A percentile compares a stretch with the other conserved stretches of the same genome.
These are phyloP conservation scores for Fusarium decemcellulare DNA, from an alignment of 2,329 filamentous ascomycete genomes.

Conservation along the genomic window DNA sequence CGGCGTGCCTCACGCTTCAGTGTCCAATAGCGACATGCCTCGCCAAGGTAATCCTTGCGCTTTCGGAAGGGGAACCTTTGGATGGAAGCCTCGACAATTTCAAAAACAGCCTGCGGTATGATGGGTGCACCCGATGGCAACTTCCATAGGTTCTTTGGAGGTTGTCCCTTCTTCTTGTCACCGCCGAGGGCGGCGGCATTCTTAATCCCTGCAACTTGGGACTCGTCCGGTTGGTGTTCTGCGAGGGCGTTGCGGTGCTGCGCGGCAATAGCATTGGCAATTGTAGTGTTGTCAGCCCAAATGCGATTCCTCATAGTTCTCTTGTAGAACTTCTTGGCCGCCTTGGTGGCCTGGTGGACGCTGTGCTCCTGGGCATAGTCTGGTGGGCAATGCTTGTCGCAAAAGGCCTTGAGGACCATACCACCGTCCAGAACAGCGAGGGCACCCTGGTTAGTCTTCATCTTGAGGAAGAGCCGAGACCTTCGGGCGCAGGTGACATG, in stretches of 20 bases:
- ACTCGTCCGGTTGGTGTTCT: slow-evolving; percentile 83
- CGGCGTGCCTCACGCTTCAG: slow-evolving; percentile 93
- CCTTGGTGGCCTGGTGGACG: slow-evolving; percentile 83
- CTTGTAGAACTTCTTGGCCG: slow-evolving; percentile 91
- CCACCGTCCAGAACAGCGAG: slow-evolving; percentile 83
- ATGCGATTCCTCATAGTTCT: slow-evolving; percentile 88
- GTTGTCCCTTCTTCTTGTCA: slow-evolving; percentile 77
- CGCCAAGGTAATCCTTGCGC: slow-evolving; percentile 91
- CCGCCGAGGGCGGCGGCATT: slow-evolving; percentile 81
- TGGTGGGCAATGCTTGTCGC: slow-evolving; percentile 91
- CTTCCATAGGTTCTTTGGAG: slow-evolving; percentile 76
- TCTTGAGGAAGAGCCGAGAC: slow-evolving; percentile 90
- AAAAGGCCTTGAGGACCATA: slow-evolving; percentile 92
- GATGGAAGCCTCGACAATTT: slow-evolving; percentile 87
- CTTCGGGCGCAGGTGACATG: slow-evolving; percentile 96
- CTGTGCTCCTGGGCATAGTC: slow-evolving; percentile 92
- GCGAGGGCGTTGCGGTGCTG: slow-evolving; percentile 74
- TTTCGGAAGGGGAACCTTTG: slow-evolving; percentile 85
- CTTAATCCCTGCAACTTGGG: slow-evolving; percentile 87
- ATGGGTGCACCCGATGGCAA: slow-evolving; percentile 95
- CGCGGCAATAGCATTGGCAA: slow-evolving; percentile 85
- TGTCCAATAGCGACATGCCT: slow-evolving; percentile 98
- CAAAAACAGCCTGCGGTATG: slow-evolving; percentile 89
- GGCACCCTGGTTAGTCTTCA: slow-evolving; percentile 92
- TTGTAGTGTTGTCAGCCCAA: slow-evolving; percentile 92